These are phyloP conservation scores for Solanum hybrid DNA, from an alignment of 305 asterid genomes.

Conservation along the genomic window DNA sequence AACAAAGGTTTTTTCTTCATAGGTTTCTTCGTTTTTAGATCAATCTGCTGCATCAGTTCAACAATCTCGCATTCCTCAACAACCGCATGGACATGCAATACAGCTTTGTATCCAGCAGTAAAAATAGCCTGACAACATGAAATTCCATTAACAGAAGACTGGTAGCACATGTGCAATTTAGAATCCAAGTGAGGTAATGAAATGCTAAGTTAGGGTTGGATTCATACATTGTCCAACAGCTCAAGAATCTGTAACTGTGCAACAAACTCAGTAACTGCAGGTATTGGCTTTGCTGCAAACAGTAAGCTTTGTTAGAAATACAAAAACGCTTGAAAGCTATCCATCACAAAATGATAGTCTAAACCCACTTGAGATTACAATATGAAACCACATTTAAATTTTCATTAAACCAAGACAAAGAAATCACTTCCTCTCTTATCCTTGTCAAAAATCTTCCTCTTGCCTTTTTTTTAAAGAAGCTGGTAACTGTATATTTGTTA, in stretches of 20 bases:
- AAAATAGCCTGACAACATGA: slow-evolving; percentile 50
- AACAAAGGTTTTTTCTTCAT: slow-evolving; percentile 82
- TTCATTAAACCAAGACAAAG: neutral
- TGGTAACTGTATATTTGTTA: neutral
- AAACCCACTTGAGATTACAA: neutral
- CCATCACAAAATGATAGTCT: neutral
- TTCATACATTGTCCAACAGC: slow-evolving; percentile 70
- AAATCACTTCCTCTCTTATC: neutral
- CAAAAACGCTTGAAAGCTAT: neutral
- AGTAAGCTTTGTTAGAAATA: neutral
- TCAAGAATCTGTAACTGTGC: slow-evolving; percentile 90
- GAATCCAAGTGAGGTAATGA: neutral
- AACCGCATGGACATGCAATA: slow-evolving; percentile 61
- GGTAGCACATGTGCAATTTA: neutral
- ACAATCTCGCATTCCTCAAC: slow-evolving; percentile 84
- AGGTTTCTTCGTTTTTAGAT: slow-evolving; percentile 56
- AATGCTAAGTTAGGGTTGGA: neutral
- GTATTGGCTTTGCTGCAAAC: slow-evolving; percentile 64
- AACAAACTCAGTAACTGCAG: slow-evolving; percentile 70
- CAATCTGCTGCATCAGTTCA: slow-evolving; percentile 53
- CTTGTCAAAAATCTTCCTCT: neutral
- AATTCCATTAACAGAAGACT: neutral
- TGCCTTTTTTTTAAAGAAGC: too few relatives aligned
- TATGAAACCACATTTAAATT: neutral
- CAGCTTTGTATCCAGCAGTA: slow-evolving; percentile 79